Percentiles rank a stretch among this genome's conserved stretches.
Conservation (phyloP, 306 rosid species). For the Senna siamea region DNA sequence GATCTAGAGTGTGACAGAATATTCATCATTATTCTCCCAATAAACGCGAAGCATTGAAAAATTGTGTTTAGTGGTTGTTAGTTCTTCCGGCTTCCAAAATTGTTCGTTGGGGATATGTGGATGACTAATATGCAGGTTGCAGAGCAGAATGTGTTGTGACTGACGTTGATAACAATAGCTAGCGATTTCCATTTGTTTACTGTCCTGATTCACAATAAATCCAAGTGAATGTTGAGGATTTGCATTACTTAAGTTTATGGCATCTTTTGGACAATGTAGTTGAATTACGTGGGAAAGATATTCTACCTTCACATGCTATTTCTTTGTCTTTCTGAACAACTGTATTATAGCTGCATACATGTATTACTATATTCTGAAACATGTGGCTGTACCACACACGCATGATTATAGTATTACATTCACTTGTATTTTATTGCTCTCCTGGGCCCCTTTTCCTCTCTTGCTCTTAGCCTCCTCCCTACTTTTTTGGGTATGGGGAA, state of each 20-base stretch:
- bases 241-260: not conserved
- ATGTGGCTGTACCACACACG: slow-evolving; percentile 35
- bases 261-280: not conserved
- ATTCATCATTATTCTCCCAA: not conserved
- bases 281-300: not conserved
- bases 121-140: slow-evolving; percentile 24
- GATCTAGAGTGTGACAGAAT: slow-evolving; percentile 15
- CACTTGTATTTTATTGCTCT: not conserved
- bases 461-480: not conserved
- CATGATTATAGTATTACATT: not conserved
- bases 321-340: slow-evolving; percentile 32
- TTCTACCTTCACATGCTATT: slow-evolving; percentile 36
- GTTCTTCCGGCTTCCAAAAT: not conserved
- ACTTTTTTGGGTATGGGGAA: not conserved
- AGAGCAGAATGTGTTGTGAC: slow-evolving; percentile 28
- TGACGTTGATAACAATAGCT: slow-evolving; percentile 4
- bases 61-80: slow-evolving; percentile 18
- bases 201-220: not conserved
- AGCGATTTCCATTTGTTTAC: not conserved
- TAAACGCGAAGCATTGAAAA: slow-evolving; percentile 6
- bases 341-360: slow-evolving; percentile 1
- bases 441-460: not conserved
- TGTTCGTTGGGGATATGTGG: slow-evolving; percentile 20
- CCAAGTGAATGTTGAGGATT: not conserved
- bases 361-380: slow-evolving; percentile 21